Conservation (phyloP, 108 stramenopile species). For the Nitzschia putrida region DNA sequence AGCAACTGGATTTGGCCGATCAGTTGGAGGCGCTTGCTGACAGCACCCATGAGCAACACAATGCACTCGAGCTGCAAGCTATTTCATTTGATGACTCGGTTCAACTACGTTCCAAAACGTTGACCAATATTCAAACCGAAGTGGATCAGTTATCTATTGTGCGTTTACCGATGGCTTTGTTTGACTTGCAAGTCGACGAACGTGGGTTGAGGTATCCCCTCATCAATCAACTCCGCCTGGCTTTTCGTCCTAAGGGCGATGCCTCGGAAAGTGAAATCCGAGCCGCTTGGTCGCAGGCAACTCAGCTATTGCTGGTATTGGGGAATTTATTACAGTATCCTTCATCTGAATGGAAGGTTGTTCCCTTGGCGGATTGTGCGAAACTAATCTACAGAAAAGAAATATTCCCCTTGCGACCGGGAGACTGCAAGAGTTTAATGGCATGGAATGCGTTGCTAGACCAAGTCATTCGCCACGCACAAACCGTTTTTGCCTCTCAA, state of each 20-base stretch:
- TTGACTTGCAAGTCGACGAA: slow-evolving; percentile 54
- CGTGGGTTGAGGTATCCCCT: slow-evolving; percentile 60
- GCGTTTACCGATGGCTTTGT: slow-evolving; percentile 33
- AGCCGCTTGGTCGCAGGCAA: slow-evolving; percentile 58
- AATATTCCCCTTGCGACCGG: slow-evolving; percentile 34
- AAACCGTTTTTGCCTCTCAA: neutral
- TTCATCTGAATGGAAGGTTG: slow-evolving; percentile 53
- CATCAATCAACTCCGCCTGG: slow-evolving; percentile 63
- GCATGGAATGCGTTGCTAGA: slow-evolving; percentile 58
- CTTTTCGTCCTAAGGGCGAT: slow-evolving; percentile 59
- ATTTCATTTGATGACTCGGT: slow-evolving; percentile 31
- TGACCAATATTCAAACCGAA: slow-evolving; percentile 25
- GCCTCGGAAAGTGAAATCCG: slow-evolving; percentile 39
- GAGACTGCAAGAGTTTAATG: slow-evolving; percentile 42
- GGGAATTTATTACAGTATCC: slow-evolving; percentile 45
- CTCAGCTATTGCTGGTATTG: slow-evolving; percentile 52
- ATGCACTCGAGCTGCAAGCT: slow-evolving; percentile 41
- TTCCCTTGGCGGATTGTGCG: slow-evolving; percentile 59
- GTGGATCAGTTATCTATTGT: slow-evolving; percentile 42
- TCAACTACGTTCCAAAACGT: slow-evolving; percentile 14
- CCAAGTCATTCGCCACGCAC: slow-evolving; percentile 44
- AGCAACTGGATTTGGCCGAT: slow-evolving; percentile 28
- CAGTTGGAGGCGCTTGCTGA: slow-evolving; percentile 39
- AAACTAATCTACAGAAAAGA: slow-evolving; percentile 54
- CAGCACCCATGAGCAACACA: slow-evolving; percentile 28